Base-by-base conservation (phyloP, 164 flowering plant genomes). In the Vitis rupestris region DNA sequence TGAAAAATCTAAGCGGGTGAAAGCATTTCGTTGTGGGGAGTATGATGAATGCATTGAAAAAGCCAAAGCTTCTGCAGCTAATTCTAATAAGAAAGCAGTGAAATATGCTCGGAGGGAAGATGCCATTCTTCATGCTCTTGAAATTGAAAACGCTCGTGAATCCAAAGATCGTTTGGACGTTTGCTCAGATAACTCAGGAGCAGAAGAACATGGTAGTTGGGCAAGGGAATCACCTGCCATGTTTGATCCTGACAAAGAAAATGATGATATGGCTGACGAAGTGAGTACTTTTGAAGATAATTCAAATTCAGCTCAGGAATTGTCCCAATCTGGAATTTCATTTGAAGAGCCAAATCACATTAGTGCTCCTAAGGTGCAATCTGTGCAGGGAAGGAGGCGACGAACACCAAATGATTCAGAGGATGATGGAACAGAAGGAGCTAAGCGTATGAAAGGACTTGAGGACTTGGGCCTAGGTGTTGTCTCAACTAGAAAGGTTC, bases 21-120 rank as follows among this genome's bases (percentile, higher is more conserved):
- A 94, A 77, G 85, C 93, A 67, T 94, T 94, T 79, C 93, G 92
- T 8, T 94, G 98, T 84, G 97, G 97, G 23, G 97, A 94, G 60
- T 94, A 80, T 70, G 90, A 88, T 64, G 88, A 84, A 13, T 92
- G 93, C 82, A 90, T 94, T 76, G 87, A 83, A 67, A 91, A 84
- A 64, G 98, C 96, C 51, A 85, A 86, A 81, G 87, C 88, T 59
- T 68, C 87, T 66, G 86, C 87, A 29, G 82, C 86, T 29, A 74
- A 53, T 66, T 66, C 79, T 56, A 79, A 70, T 54, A 92, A 83
- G 81, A 92, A 83, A 76, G 79, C 76, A 19, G 89, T 84, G 63
- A 94, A 88, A 72, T 88, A 90, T 85, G 97, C 97, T 57, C 82
- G 95, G 37, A 82, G 97, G 72, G 94, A 90, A 70, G 93, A 89